Evolutionary conservation across 1,284 basidiomycete species (phyloP).

Genomic region (Leccinum subrobustum): DNA sequence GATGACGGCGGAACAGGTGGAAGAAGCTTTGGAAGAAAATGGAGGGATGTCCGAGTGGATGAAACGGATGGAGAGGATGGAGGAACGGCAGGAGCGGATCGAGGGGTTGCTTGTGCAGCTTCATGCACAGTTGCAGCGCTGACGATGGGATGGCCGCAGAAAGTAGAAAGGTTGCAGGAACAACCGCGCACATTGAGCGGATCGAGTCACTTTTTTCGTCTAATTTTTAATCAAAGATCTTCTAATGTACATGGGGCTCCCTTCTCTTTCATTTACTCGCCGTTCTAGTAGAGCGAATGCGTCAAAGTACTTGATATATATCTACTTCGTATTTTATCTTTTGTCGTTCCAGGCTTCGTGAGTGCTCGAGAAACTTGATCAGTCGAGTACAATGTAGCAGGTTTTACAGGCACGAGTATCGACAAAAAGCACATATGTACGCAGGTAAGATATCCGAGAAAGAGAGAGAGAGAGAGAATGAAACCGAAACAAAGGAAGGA

Average conservation of each 20-base stretch:
- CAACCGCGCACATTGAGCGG: constrained; percentile 51
- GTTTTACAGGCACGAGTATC: constrained; percentile 20
- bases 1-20: constrained; percentile 43
- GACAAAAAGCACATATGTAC: constrained; percentile 1
- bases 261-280: background rate
- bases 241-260: background rate
- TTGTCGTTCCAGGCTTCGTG: constrained; percentile 1
- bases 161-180: too few species aligned
- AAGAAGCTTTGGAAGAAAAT: constrained; percentile 35
- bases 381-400: constrained; percentile 6
- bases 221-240: background rate
- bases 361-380: background rate
- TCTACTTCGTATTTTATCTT: constrained; percentile 1
- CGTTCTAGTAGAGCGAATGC: background rate
- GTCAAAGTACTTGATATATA: background rate
- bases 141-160: constrained; percentile 10
- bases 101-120: constrained; percentile 51
- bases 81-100: constrained; percentile 61
- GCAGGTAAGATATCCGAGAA: constrained; percentile 10
- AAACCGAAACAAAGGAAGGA: background rate
- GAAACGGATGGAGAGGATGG: constrained; percentile 54
- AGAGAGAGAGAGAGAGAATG: background rate
- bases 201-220: constrained; percentile 41
- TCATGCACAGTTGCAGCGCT: constrained; percentile 16
- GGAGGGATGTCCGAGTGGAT: constrained; percentile 33